These are phyloP conservation scores for Trametes polyzona DNA, from an alignment of 1,284 basidiomycete species.

Conservation along the genomic window DNA sequence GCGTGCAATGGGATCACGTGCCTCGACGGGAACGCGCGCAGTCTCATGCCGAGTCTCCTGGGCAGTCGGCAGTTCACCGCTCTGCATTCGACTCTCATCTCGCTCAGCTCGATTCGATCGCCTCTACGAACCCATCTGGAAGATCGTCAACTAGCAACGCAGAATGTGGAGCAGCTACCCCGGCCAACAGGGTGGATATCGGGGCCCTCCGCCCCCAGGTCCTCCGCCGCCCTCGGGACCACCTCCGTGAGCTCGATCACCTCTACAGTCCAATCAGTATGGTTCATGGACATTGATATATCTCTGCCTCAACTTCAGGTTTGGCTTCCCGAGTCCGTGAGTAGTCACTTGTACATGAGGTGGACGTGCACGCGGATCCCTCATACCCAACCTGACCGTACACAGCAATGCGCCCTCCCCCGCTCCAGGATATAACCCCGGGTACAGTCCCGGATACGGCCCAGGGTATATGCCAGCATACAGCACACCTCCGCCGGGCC, in stretches of 20 bases:
- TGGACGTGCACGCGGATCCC: not conserved
- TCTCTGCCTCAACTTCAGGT: not conserved
- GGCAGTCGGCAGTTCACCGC: not conserved
- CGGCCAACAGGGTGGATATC: constrained; percentile 34
- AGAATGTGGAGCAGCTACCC: constrained; percentile 26
- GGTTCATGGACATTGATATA: not conserved
- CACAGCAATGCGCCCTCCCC: constrained; percentile 17
- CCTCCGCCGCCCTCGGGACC: constrained; percentile 35
- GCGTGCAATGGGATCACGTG: too few species aligned
- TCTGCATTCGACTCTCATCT: constrained; percentile 10
- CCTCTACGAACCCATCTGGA: too few species aligned
- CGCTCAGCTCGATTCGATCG: not conserved
- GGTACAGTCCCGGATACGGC: constrained; percentile 29
- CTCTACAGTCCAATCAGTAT: not conserved
- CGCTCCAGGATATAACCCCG: too few species aligned
- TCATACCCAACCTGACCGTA: not conserved
- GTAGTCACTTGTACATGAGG: not conserved
- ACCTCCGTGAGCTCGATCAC: constrained; percentile 27
- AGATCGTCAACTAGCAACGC: too few species aligned
- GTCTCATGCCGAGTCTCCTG: constrained; percentile 5
- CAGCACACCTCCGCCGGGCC: constrained; percentile 34
- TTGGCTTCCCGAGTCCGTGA: constrained; percentile 17
- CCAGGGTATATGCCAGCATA: constrained; percentile 31
- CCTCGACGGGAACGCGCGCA: too few species aligned
- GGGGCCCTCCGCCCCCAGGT: constrained; percentile 39